Evolutionary conservation across 345 rosid genomes (phyloP), one percentile per base, ranked within the genome.

Genomic region (Hibiscus syriacus): DNA sequence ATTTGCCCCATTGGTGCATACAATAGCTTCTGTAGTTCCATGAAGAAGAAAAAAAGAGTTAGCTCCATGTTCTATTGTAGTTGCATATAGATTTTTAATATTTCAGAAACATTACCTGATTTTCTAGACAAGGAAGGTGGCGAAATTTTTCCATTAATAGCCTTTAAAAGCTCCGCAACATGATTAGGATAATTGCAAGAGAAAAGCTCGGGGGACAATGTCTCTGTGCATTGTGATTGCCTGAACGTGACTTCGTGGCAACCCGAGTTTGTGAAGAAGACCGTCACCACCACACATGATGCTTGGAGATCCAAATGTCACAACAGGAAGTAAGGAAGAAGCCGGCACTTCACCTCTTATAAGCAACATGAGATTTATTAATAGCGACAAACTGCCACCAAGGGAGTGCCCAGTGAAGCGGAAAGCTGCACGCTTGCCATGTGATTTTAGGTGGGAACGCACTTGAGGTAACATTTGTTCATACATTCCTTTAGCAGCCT

Each of bases 401-500:
- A 94, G 85, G 65, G 99, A 94, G 76, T 94, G 99, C 54, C 99
- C 99, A 0, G 96, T 86, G 83, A 94, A 94, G 49, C 98, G 88
- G 36, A 91, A 86, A 66, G 83, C 78, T 64, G 95, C 95, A 49
- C 59, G 80, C 56, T 78, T 76, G 72, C 96, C 96, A 59, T 70
- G 78, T 6, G 88, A 80, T 48, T 81, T 80, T 53, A 94, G 74
- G 68, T 94, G 99, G 20, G 85, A 81, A 2, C 55, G 84, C 29
- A 89, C 87, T 81, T 94, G 95, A 0, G 97, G 96, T 83, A 94
- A 73, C 89, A 89, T 87, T 73, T 94, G 96, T 25, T 83, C 85
- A 63, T 87, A 94, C n/a, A 87, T 87, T 16, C 98, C 99, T 81
- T 91, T 94, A 23, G 99, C 99, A 61, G 96, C 99, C 86, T 91